Evolutionary conservation across 1,139 yeast genomes (phyloP).

Genomic region (Kodamaea derodonti): DNA sequence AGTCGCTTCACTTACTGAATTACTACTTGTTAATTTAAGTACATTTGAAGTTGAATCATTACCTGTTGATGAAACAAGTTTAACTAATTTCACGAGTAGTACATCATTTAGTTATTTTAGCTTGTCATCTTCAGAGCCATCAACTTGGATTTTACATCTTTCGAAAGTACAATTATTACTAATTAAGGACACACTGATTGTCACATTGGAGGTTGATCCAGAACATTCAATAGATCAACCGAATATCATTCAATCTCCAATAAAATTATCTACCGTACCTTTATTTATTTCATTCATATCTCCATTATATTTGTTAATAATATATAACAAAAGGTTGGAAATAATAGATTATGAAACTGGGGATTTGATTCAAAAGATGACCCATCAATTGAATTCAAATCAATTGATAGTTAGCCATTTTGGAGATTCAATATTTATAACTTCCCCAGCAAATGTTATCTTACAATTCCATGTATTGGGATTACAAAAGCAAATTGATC

Average conservation of each 20-base stretch:
- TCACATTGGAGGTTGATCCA: constrained; percentile 13
- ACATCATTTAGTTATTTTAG: constrained; percentile 24
- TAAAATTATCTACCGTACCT: constrained; percentile 29
- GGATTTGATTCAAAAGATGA: constrained; percentile 36
- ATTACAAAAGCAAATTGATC: constrained; percentile 40
- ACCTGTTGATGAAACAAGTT: constrained; percentile 12
- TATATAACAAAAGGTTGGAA: constrained; percentile 40
- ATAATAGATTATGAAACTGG: constrained; percentile 44
- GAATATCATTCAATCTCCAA: constrained; percentile 16
- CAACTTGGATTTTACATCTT: constrained; percentile 19
- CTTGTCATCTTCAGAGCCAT: constrained; percentile 17
- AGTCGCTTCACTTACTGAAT: constrained; percentile 26
- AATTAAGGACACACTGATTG: constrained; percentile 18
- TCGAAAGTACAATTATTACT: constrained; percentile 17
- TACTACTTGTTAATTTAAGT: constrained; percentile 24
- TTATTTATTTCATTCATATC: constrained; percentile 28
- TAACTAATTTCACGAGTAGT: constrained; percentile 14
- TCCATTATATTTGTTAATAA: constrained; percentile 46
- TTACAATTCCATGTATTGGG: constrained; percentile 27
- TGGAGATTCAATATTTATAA: constrained; percentile 20
- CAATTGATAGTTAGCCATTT: constrained; percentile 14
- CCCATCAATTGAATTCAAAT: constrained; percentile 29
- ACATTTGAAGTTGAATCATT: constrained; percentile 16
- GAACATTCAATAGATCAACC: background rate
- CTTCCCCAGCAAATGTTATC: constrained; percentile 20